Percentiles rank a stretch among this genome's conserved stretches.
These are phyloP conservation scores for Coffea humblotiana DNA, from an alignment of 305 asterid genomes.

Conservation along the genomic window DNA sequence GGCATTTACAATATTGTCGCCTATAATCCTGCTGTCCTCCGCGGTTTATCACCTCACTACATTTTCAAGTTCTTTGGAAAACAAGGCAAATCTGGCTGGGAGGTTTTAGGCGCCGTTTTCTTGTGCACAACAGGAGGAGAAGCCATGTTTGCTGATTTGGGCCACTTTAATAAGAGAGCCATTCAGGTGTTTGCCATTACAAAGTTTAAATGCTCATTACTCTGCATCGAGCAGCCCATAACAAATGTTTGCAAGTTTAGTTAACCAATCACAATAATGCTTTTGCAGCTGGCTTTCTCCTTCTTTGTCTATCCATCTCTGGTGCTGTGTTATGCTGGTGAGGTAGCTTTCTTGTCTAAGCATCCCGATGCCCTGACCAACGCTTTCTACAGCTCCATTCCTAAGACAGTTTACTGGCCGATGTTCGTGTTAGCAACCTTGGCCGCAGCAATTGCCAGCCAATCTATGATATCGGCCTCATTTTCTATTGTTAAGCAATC, in stretches of 20 bases:
- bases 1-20: slow-evolving; percentile 52
- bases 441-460: slow-evolving; percentile 39
- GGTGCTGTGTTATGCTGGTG: slow-evolving; percentile 35
- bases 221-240: too few relatives aligned
- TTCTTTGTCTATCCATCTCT: slow-evolving; percentile 35
- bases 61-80: neutral
- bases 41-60: slow-evolving; percentile 57
- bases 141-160: slow-evolving; percentile 48
- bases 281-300: slow-evolving; percentile 30
- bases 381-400: slow-evolving; percentile 33
- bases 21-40: slow-evolving; percentile 42
- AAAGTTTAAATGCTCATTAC: too few relatives aligned
- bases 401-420: slow-evolving; percentile 33
- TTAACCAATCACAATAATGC: too few relatives aligned
- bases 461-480: slow-evolving; percentile 42
- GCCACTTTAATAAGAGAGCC: slow-evolving; percentile 41
- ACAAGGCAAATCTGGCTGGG: slow-evolving; percentile 34
- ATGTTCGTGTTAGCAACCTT: slow-evolving; percentile 34
- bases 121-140: slow-evolving; percentile 49
- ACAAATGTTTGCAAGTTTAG: too few relatives aligned
- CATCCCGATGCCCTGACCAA: slow-evolving; percentile 26
- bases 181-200: slow-evolving; percentile 28
- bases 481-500: slow-evolving; percentile 41
- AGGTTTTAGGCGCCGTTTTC: slow-evolving; percentile 66
- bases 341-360: slow-evolving; percentile 30